Conservation (phyloP, 1,284 basidiomycete genomes). For the Phylloboletellus chloephorus region DNA sequence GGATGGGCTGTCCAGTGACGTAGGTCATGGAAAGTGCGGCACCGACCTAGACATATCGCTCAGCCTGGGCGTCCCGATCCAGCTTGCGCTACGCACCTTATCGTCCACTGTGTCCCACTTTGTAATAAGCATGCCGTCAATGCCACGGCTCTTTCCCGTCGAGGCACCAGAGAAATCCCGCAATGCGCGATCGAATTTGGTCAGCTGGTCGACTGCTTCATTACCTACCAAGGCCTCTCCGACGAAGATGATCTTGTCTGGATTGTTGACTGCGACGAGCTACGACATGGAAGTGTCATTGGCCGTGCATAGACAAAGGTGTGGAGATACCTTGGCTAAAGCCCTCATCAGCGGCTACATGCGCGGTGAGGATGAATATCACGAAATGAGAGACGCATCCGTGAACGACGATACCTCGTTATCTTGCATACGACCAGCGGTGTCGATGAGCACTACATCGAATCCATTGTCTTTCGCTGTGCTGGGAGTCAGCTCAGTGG, state of each 20-base stretch:
- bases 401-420: constrained; percentile 69
- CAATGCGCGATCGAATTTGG: constrained; percentile 89
- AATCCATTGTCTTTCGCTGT: constrained; percentile 81
- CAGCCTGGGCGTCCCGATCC: constrained; percentile 1
- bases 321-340: constrained; percentile 72
- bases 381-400: neutral
- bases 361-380: constrained; percentile 2
- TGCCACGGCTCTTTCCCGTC: constrained; percentile 72
- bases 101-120: constrained; percentile 98
- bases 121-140: constrained; percentile 94
- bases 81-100: constrained; percentile 48
- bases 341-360: constrained; percentile 90
- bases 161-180: constrained; percentile 80
- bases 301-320: constrained; percentile 3
- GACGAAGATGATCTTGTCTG: constrained; percentile 95
- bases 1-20: constrained; percentile 92
- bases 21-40: constrained; percentile 97
- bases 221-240: constrained; percentile 96
- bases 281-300: constrained; percentile 29
- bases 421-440: constrained; percentile 98
- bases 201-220: constrained; percentile 92
- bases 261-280: constrained; percentile 87
- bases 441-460: constrained; percentile 94
- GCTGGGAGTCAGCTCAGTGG: constrained; percentile 8
- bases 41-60: constrained; percentile 60